Conservation (phyloP, 805 yeast species). For the Metschnikowia similis region DNA sequence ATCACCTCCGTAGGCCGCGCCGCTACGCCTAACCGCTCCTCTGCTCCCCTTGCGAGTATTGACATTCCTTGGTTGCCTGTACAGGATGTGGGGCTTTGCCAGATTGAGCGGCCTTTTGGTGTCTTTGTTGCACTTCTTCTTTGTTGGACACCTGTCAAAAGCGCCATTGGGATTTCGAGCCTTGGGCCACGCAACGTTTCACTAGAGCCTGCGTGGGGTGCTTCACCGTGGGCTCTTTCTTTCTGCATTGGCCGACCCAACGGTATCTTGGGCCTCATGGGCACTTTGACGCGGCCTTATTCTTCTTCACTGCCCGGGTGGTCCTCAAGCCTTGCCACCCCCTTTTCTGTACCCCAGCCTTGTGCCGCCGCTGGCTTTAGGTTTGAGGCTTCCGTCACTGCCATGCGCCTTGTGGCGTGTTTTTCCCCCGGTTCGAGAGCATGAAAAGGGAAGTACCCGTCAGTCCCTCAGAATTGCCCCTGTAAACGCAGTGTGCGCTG, state of each 20-base stretch:
- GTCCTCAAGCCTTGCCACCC: neutral
- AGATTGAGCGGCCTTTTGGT: neutral
- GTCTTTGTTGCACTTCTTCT: neutral
- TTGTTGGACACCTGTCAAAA: neutral
- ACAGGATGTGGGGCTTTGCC: neutral
- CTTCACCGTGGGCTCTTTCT: neutral
- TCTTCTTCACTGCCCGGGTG: too few relatives aligned
- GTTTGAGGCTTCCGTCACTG: too few relatives aligned
- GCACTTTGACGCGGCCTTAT: too few relatives aligned
- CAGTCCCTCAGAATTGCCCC: neutral
- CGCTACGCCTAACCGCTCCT: neutral
- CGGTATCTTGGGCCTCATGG: neutral
- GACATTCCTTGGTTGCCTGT: too few relatives aligned
- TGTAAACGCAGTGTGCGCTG: neutral
- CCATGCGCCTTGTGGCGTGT: too few relatives aligned
- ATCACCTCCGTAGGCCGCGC: neutral
- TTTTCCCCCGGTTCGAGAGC: neutral
- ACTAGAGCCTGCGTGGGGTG: neutral
- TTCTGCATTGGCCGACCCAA: neutral
- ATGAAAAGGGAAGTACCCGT: neutral
- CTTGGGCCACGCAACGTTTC: neutral
- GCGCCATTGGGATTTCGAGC: neutral
- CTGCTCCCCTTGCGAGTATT: neutral
- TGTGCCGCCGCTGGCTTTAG: too few relatives aligned
- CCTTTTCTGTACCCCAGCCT: neutral